Evolutionary conservation across 257 asterid genomes (phyloP).

Genomic region (Parsonsia alboflavescens): DNA sequence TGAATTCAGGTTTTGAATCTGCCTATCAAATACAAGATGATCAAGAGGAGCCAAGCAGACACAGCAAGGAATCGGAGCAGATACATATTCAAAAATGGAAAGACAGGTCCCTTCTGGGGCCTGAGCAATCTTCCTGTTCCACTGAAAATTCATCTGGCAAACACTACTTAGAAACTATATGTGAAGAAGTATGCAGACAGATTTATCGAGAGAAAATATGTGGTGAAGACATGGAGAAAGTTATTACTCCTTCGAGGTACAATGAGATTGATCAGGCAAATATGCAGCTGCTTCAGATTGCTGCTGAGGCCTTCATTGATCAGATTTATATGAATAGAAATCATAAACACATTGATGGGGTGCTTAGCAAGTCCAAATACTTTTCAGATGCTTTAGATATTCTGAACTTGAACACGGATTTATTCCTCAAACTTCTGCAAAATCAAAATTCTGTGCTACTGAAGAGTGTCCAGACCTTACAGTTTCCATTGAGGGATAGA

Average conservation of each 20-base stretch:
- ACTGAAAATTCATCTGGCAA: slow-evolving; percentile 27
- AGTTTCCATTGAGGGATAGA: slow-evolving; percentile 17
- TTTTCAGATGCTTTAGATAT: slow-evolving; percentile 55
- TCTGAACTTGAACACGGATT: slow-evolving; percentile 37
- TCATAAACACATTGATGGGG: slow-evolving; percentile 15
- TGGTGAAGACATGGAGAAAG: slow-evolving; percentile 17
- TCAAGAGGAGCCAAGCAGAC: slow-evolving; percentile 26
- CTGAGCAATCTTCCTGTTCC: slow-evolving; percentile 30
- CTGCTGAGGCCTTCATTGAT: slow-evolving; percentile 56
- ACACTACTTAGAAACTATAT: slow-evolving; percentile 35
- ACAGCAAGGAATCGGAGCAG: slow-evolving; percentile 18
- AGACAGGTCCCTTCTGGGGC: slow-evolving; percentile 17
- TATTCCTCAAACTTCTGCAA: slow-evolving; percentile 38
- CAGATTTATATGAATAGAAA: slow-evolving; percentile 42
- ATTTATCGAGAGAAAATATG: slow-evolving; percentile 24
- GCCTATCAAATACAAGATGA: slow-evolving; percentile 25
- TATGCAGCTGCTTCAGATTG: slow-evolving; percentile 38
- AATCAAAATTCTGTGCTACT: slow-evolving; percentile 34
- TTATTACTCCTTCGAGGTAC: slow-evolving; percentile 5
- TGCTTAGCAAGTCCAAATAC: slow-evolving; percentile 32
- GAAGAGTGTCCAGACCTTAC: slow-evolving; percentile 18
- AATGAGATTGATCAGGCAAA: slow-evolving; percentile 31
- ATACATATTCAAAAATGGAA: slow-evolving; percentile 16
- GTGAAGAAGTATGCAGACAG: slow-evolving; percentile 39
- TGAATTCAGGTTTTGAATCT: slow-evolving; percentile 25